Evolutionary conservation across 176 grass and related monocot genomes (phyloP).

Genomic region (Triticum monococcum): DNA sequence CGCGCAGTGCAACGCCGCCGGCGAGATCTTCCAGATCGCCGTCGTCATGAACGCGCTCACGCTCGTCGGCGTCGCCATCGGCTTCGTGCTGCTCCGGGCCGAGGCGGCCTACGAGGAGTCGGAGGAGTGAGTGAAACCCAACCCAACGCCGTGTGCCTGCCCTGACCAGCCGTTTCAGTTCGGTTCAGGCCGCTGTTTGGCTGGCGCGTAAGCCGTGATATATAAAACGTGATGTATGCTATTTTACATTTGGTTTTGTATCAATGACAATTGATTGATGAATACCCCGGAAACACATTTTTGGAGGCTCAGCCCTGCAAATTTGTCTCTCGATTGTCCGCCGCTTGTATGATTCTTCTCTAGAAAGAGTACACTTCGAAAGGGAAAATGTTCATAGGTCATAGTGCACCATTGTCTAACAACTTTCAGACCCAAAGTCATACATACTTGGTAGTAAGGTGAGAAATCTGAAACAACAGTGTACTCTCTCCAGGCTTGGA

Average conservation of each 20-base stretch:
- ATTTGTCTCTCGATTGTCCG: neutral
- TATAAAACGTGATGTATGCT: slow-evolving; percentile 47
- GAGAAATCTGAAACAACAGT: neutral
- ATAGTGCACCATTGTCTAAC: neutral
- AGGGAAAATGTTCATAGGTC: too few species aligned
- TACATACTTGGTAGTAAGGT: too few species aligned
- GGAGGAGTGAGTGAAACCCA: slow-evolving; percentile 32
- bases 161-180: neutral
- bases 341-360: neutral
- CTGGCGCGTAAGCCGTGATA: slow-evolving; percentile 25
- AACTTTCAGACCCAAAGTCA: neutral
- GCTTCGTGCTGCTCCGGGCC: slow-evolving; percentile 83
- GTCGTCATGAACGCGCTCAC: slow-evolving; percentile 76
- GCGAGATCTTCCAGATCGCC: slow-evolving; percentile 82
- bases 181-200: neutral
- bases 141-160: neutral
- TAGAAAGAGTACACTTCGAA: too few species aligned
- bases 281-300: slow-evolving; percentile 31
- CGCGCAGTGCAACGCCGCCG: slow-evolving; percentile 63
- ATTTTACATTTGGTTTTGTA: slow-evolving; percentile 39
- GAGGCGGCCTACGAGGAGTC: slow-evolving; percentile 75
- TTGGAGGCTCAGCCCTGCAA: slow-evolving; percentile 5
- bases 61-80: slow-evolving; percentile 86
- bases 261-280: slow-evolving; percentile 36
- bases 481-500: neutral